Percentiles rank a stretch among this genome's conserved stretches.
Evolutionary conservation across 2,329 filamentous ascomycete genomes (phyloP).

Genomic region (Clonostachys chloroleuca): DNA sequence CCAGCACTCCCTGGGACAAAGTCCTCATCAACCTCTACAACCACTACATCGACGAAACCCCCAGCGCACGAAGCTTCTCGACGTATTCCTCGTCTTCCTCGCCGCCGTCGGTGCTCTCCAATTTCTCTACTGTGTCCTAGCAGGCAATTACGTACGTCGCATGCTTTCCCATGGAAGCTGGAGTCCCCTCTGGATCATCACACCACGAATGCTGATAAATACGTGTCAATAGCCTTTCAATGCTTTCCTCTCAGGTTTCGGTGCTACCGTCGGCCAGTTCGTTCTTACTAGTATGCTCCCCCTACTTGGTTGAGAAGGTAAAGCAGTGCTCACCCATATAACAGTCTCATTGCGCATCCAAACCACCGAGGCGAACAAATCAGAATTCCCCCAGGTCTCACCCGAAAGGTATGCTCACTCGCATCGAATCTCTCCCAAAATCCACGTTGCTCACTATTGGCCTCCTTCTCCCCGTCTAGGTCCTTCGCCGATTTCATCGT

Average conservation of each 20-base stretch:
- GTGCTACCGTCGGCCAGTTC: constrained; percentile 92
- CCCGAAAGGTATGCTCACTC: constrained; percentile 63
- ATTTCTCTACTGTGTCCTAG: constrained; percentile 88
- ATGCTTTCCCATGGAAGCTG: not conserved
- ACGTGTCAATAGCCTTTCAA: constrained; percentile 78
- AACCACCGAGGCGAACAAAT: constrained; percentile 78
- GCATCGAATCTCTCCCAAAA: not conserved
- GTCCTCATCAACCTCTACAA: constrained; percentile 69
- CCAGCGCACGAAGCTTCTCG: constrained; percentile 87
- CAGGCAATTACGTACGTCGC: constrained; percentile 83
- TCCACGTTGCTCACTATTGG: not conserved
- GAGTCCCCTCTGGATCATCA: not conserved
- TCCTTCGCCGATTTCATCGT: constrained; percentile 96
- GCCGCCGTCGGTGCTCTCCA: constrained; percentile 83
- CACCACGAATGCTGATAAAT: not conserved
- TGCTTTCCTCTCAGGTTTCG: constrained; percentile 94
- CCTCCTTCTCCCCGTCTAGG: constrained; percentile 34
- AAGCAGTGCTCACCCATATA: not conserved
- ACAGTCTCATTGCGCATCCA: constrained; percentile 79
- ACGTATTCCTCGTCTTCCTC: constrained; percentile 86
- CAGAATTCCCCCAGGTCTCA: constrained; percentile 71
- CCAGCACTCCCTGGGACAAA: constrained; percentile 39
- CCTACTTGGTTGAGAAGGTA: not conserved
- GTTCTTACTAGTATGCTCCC: constrained; percentile 73
- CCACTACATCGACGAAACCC: constrained; percentile 77